Evolutionary conservation across 495 filamentous ascomycete genomes (phyloP).

Genomic region (Aspergillus mulundensis): DNA sequence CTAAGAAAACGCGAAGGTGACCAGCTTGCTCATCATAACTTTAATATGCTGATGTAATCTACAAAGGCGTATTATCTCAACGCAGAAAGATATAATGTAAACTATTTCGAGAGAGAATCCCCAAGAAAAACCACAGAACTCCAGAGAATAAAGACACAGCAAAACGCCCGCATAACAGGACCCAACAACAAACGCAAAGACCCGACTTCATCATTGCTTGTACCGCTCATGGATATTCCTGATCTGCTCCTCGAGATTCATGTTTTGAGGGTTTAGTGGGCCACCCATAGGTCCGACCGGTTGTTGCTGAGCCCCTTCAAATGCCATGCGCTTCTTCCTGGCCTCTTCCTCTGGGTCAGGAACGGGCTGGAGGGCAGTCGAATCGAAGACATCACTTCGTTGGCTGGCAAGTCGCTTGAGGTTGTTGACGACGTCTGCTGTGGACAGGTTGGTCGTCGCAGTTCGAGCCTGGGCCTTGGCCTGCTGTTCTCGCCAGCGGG

Average conservation of each 20-base stretch:
- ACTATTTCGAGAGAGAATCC: neutral
- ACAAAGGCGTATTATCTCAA: neutral
- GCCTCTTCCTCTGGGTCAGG: constrained; percentile 62
- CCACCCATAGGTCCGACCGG: constrained; percentile 26
- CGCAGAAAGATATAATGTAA: neutral
- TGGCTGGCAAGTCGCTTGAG: constrained; percentile 95
- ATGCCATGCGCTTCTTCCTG: constrained; percentile 71
- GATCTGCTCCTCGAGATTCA: constrained; percentile 49
- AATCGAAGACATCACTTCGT: constrained; percentile 86
- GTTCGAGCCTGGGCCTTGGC: constrained; percentile 80
- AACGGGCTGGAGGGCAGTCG: constrained; percentile 24
- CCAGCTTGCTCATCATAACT: neutral
- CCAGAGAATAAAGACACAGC: neutral
- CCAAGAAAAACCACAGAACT: neutral
- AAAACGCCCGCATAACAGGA: constrained; percentile 7
- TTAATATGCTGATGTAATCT: neutral
- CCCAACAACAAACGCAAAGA: neutral
- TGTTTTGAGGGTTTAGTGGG: constrained; percentile 37
- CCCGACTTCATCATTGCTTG: constrained; percentile 9
- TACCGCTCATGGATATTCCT: constrained; percentile 44
- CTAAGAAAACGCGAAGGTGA: too few species aligned
- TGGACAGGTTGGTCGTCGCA: constrained; percentile 82
- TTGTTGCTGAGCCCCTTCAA: constrained; percentile 19
- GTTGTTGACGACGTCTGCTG: constrained; percentile 84
- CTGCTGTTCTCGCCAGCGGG: constrained; percentile 92